Evolutionary conservation across 805 yeast genomes (phyloP).

Genomic region (Candida palmyrensis): DNA sequence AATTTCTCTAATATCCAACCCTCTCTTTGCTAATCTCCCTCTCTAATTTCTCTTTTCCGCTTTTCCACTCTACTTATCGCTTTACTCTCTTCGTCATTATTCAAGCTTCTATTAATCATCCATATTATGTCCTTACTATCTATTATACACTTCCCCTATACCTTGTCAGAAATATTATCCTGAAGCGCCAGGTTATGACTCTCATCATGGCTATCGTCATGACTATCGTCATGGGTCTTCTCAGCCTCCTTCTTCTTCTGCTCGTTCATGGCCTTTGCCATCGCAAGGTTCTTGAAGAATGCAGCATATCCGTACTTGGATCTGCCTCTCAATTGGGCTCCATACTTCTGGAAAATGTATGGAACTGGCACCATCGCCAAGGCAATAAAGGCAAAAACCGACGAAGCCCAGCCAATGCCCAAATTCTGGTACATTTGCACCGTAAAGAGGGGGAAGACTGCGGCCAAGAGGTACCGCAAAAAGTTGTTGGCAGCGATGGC

Average conservation of each 20-base stretch:
- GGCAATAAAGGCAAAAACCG: slow-evolving; percentile 60
- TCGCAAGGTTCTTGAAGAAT: slow-evolving; percentile 15
- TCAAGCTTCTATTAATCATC: no score
- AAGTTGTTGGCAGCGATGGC: slow-evolving; percentile 87
- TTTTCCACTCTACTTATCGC: no score
- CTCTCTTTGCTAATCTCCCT: no score
- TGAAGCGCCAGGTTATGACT: slow-evolving; percentile 6
- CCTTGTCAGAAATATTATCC: slow-evolving; percentile 9
- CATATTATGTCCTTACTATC: no score
- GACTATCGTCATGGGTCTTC: no score
- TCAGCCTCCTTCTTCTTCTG: no score
- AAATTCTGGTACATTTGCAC: slow-evolving; percentile 74
- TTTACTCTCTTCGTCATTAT: no score
- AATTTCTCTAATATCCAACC: no score
- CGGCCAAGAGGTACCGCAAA: slow-evolving; percentile 67
- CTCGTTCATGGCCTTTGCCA: no score
- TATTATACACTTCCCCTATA: no score
- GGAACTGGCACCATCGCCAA: slow-evolving; percentile 72
- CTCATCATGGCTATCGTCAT: no score
- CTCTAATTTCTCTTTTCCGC: no score
- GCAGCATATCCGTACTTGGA: slow-evolving; percentile 62
- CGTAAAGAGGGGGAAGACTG: slow-evolving; percentile 81
- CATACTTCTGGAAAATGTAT: slow-evolving; percentile 59
- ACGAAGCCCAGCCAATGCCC: slow-evolving; percentile 76
- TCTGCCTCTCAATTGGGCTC: slow-evolving; percentile 48